Conservation (phyloP, 2,329 filamentous ascomycete genomes). For the Sphaerulina musiva region DNA sequence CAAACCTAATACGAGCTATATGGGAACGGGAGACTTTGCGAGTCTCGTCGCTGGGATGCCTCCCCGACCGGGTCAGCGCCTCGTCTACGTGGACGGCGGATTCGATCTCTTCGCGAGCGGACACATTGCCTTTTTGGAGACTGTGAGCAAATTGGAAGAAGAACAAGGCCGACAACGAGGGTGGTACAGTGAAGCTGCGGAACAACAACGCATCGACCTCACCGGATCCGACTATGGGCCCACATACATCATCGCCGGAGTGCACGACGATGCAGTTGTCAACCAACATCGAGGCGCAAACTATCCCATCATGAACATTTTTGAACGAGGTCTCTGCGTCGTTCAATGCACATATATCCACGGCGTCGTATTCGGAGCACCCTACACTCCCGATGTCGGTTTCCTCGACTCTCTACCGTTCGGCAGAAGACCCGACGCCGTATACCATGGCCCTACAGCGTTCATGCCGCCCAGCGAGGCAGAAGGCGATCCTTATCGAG, state of each 20-base stretch:
- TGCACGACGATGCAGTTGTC: slow-evolving; percentile 92
- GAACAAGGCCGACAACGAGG: slow-evolving; percentile 59
- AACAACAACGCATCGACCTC: slow-evolving; percentile 56
- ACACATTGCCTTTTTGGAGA: slow-evolving; percentile 87
- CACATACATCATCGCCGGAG: slow-evolving; percentile 81
- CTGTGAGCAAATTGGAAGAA: slow-evolving; percentile 68
- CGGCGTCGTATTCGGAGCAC: slow-evolving; percentile 80
- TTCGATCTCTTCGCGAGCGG: slow-evolving; percentile 96
- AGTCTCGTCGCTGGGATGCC: slow-evolving; percentile 64
- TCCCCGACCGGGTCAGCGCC: slow-evolving; percentile 68
- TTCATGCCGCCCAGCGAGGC: slow-evolving; percentile 59
- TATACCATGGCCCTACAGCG: slow-evolving; percentile 93
- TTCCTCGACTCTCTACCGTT: slow-evolving; percentile 72
- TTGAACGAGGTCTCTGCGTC: slow-evolving; percentile 90
- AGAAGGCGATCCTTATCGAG: slow-evolving; percentile 57
- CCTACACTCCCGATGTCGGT: slow-evolving; percentile 71
- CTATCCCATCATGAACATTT: slow-evolving; percentile 99
- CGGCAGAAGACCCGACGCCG: slow-evolving; percentile 54
- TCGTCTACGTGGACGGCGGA: slow-evolving; percentile 93
- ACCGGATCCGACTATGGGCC: slow-evolving; percentile 68
- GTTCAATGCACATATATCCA: slow-evolving; percentile 92
- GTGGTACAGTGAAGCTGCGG: slow-evolving; percentile 65
- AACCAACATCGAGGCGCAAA: slow-evolving; percentile 96
- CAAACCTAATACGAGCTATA: slow-evolving; percentile 32
- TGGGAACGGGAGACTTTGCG: slow-evolving; percentile 25